A percentile compares a stretch with the other conserved stretches of the same genome.
Evolutionary conservation across 2,329 filamentous ascomycete species (phyloP).

Genomic region (Metarhizium guizhouense): DNA sequence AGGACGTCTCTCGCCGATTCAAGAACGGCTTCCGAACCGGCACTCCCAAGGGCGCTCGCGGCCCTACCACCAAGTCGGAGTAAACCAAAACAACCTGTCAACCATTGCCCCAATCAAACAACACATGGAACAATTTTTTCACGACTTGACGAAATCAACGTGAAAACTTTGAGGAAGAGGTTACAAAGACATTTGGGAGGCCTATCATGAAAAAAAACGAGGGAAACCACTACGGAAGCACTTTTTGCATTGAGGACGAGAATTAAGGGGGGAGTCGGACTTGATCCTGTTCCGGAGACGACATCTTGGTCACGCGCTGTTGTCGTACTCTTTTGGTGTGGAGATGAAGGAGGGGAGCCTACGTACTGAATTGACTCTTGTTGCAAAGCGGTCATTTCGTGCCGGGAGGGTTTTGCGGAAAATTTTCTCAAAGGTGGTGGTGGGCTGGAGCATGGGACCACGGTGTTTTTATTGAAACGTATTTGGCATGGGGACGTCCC

Average conservation of each 20-base stretch:
- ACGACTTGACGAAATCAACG: neutral
- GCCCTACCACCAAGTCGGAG: conserved; percentile 13
- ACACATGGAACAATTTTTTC: neutral
- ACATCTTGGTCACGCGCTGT: neutral
- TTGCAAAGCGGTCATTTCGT: neutral
- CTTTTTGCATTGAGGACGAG: neutral
- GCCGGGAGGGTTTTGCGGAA: conserved; percentile 9
- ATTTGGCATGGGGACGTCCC: too few relatives aligned
- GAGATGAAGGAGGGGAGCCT: neutral
- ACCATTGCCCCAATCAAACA: neutral
- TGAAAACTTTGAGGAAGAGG: too few relatives aligned
- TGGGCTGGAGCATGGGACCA: conserved; percentile 7
- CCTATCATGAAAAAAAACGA: neutral
- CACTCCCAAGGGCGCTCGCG: conserved; percentile 70
- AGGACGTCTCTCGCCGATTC: conserved; percentile 85
- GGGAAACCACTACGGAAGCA: neutral
- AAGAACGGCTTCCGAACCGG: conserved; percentile 95
- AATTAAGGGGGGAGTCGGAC: neutral
- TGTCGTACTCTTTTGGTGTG: neutral
- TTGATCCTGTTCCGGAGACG: neutral
- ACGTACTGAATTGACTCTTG: neutral
- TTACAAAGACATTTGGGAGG: neutral
- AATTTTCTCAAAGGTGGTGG: conserved; percentile 6
- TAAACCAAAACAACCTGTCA: conserved; percentile 5
- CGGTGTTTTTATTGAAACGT: too few relatives aligned